Evolutionary conservation across 2,329 filamentous ascomycete species (phyloP), one percentile per base, ranked within the genome.

Genomic region (Teratosphaeria nubilosa): DNA sequence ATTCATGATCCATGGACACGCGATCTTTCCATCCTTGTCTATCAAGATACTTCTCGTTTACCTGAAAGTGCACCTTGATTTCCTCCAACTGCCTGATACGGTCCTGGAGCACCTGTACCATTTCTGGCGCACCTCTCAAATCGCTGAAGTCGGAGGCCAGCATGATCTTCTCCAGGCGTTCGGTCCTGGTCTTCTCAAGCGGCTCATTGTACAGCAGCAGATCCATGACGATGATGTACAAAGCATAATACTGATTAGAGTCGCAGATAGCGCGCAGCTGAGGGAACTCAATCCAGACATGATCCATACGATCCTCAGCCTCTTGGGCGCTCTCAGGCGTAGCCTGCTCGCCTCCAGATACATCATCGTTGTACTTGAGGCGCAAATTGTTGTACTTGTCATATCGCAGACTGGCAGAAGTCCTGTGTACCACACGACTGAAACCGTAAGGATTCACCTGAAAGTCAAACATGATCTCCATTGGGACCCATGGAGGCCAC

Each of bases 381-480:
- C 94, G 91, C 57, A 99, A 80, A 14, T 90, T 92, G 72, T 99
- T 99, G 84, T 92, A 96, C 74, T 99, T 97, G 78, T 99, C 92
- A 72, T 95, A 97, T 60, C 92, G 86, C 65, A 99, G 79, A 76
- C 87, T 91, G 24, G 92, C 94, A 5, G 92, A 99, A 1, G 94
- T 99, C 72, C 95, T 92, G 72, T 97, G 90, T 11, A 99, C 91
- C 31, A 99, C 91, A 60, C 94, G 86, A 71, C 92, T 92, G 78
- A 99, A 99, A n/a, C 95, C 94, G 68, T 96, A 96, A 0, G 94
- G 92, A 72, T 95, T 91, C 5, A 88, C 82, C 63, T 92, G 80
- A 73, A 96, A 99, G 73, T 97, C 91, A 68, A 96, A 96, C 87
- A 99, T 96, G 66, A 96, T 90, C 74, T 99, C 94, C 77, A 99